phyloP scores from a whole-genome alignment of 108 stramenopile species.

The Fragilaria radians region DNA sequence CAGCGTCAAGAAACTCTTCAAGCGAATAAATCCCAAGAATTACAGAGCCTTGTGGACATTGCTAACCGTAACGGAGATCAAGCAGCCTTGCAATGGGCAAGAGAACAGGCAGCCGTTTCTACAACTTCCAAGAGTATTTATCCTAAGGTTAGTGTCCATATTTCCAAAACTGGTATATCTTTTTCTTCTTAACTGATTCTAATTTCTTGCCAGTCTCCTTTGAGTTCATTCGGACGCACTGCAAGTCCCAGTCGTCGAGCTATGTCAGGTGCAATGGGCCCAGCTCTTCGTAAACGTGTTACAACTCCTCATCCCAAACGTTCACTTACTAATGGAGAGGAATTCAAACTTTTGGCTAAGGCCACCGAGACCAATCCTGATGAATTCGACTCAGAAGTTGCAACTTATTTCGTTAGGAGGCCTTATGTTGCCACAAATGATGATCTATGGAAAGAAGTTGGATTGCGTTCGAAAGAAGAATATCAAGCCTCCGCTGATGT shows the following conservation, averaged over 20 bases:
- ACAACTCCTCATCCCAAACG: slow-evolving; percentile 38
- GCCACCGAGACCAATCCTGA: slow-evolving; percentile 40
- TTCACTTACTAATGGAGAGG: neutral
- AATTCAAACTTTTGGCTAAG: slow-evolving; percentile 11
- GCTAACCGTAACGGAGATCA: slow-evolving; percentile 25
- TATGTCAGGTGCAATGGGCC: neutral
- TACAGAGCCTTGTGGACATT: slow-evolving; percentile 23
- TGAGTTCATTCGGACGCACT: neutral
- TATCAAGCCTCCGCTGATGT: slow-evolving; percentile 43
- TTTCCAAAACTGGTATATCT: neutral
- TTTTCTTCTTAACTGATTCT: neutral
- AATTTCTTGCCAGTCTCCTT: slow-evolving; percentile 5
- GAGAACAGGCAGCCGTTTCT: slow-evolving; percentile 7
- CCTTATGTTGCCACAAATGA: slow-evolving; percentile 35
- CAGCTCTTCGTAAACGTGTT: slow-evolving; percentile 12
- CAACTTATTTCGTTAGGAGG: slow-evolving; percentile 45
- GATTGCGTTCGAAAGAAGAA: slow-evolving; percentile 13
- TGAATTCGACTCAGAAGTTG: slow-evolving; percentile 42
- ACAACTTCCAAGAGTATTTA: slow-evolving; percentile 3
- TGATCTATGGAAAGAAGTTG: slow-evolving; percentile 17
- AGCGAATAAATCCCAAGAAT: slow-evolving; percentile 2
- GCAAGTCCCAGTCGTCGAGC: slow-evolving; percentile 4
- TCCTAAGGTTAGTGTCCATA: slow-evolving; percentile 1
- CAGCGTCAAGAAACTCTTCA: neutral
- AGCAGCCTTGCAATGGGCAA: slow-evolving; percentile 34